Conservation (phyloP, 2,329 filamentous ascomycete genomes). For the Emmonsia crescens region DNA sequence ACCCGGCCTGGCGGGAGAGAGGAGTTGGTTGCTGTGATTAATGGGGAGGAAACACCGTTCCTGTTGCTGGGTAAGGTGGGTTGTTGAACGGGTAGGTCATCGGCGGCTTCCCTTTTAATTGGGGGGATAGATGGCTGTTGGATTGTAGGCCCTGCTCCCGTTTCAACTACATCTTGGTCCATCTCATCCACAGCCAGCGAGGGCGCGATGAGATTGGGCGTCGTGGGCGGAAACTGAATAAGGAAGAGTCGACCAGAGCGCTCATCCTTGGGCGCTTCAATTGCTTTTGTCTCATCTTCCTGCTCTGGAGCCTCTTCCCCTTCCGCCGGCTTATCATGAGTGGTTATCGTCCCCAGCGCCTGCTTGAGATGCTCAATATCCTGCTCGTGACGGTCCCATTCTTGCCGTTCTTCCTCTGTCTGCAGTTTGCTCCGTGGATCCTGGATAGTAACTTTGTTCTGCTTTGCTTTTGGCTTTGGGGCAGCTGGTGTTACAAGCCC, state of each 20-base stretch:
- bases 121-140: not conserved
- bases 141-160: constrained; percentile 16
- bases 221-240: constrained; percentile 53
- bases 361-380: constrained; percentile 32
- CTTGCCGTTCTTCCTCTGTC: constrained; percentile 32
- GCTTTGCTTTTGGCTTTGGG: constrained; percentile 10
- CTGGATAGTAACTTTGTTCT: constrained; percentile 15
- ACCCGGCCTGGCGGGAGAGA: constrained; percentile 43
- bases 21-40: constrained; percentile 29
- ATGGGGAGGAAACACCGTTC: constrained; percentile 18
- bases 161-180: constrained; percentile 6
- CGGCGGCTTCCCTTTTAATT: constrained; percentile 6
- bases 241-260: constrained; percentile 48
- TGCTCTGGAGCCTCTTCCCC: constrained; percentile 10
- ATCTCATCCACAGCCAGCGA: constrained; percentile 16
- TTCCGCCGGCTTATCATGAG: constrained; percentile 12
- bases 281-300: constrained; percentile 16
- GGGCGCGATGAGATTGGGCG: constrained; percentile 44
- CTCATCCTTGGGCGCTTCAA: constrained; percentile 26
- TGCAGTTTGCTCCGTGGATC: constrained; percentile 28
- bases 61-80: constrained; percentile 8
- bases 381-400: constrained; percentile 31
- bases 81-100: not conserved
- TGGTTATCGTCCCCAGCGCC: constrained; percentile 18
- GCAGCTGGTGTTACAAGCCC: not conserved